phyloP scores from a whole-genome alignment of 2,329 filamentous ascomycete species.

The Drechmeria coniospora region DNA sequence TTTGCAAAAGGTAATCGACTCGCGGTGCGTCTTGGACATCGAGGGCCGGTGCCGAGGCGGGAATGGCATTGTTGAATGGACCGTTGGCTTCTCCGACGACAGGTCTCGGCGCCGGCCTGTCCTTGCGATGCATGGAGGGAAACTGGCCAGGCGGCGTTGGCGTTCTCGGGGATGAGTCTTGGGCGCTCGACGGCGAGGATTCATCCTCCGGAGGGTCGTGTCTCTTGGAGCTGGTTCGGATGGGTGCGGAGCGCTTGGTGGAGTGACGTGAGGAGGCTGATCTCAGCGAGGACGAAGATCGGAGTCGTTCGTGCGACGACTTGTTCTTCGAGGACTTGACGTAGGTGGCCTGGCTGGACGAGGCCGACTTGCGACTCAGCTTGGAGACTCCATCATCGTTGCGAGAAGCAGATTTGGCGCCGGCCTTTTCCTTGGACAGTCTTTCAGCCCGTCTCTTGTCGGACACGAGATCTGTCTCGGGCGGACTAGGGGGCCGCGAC shows the following conservation, averaged over 20 bases:
- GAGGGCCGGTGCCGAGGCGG: slow-evolving; percentile 40
- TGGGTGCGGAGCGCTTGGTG: slow-evolving; percentile 22
- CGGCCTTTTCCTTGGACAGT: slow-evolving; percentile 12
- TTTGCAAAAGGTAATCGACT: slow-evolving; percentile 82
- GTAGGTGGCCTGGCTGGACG: slow-evolving; percentile 43
- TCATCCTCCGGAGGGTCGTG: slow-evolving; percentile 27
- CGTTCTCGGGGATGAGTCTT: slow-evolving; percentile 45
- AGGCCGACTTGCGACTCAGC: slow-evolving; percentile 36
- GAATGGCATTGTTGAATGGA: slow-evolving; percentile 24
- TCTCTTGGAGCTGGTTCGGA: slow-evolving; percentile 14
- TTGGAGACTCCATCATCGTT: slow-evolving; percentile 34
- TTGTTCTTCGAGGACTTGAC: slow-evolving; percentile 22
- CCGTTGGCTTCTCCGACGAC: slow-evolving; percentile 15
- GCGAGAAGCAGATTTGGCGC: slow-evolving; percentile 28
- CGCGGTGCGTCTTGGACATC: slow-evolving; percentile 57
- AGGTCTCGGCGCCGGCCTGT: slow-evolving; percentile 17
- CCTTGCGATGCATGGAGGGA: slow-evolving; percentile 28
- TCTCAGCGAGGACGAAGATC: slow-evolving; percentile 17
- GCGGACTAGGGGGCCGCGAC: slow-evolving; percentile 43
- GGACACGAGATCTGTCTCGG: slow-evolving; percentile 44
- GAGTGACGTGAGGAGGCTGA: slow-evolving; percentile 20
- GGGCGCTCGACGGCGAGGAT: slow-evolving; percentile 29
- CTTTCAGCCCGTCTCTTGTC: slow-evolving; percentile 22
- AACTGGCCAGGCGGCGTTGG: slow-evolving; percentile 41
- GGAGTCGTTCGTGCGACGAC: slow-evolving; percentile 20